phyloP scores from a whole-genome alignment of 2,329 filamentous ascomycete species.

The Phoma sp. region DNA sequence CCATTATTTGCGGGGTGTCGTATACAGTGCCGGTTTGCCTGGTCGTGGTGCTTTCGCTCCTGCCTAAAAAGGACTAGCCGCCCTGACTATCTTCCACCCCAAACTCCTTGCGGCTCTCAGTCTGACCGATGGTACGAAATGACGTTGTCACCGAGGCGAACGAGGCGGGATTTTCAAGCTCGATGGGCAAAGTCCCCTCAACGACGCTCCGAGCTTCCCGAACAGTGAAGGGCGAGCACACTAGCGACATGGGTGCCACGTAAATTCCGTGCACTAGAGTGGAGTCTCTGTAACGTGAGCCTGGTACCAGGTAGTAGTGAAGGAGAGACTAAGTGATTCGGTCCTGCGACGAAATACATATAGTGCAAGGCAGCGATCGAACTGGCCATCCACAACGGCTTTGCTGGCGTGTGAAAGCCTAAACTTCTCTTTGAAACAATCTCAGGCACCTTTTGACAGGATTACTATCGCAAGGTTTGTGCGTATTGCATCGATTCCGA shows the following conservation, averaged over 20 bases:
- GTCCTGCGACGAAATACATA: too few relatives aligned
- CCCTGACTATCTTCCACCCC: slow-evolving; percentile 6
- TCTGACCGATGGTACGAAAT: slow-evolving; percentile 1
- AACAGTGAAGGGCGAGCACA: background rate
- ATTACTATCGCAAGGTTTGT: too few relatives aligned
- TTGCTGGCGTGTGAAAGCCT: too few relatives aligned
- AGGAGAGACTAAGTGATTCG: too few relatives aligned
- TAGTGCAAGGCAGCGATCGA: too few relatives aligned
- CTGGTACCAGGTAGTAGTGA: too few relatives aligned
- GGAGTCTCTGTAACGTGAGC: too few relatives aligned
- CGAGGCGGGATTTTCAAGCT: background rate
- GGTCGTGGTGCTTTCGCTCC: slow-evolving; percentile 14
- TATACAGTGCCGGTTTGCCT: slow-evolving; percentile 5
- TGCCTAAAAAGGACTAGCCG: slow-evolving; percentile 23
- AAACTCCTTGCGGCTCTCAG: slow-evolving; percentile 5
- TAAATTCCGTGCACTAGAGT: background rate
- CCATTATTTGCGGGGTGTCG: slow-evolving; percentile 9
- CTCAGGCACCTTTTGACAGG: too few relatives aligned
- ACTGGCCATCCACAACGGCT: too few relatives aligned
- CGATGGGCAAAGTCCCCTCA: background rate
- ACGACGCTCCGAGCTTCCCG: background rate
- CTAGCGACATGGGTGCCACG: background rate
- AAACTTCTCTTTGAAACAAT: too few relatives aligned
- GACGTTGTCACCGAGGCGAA: background rate
- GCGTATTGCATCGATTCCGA: too few relatives aligned